Base-by-base conservation (phyloP, 306 rosid species). In the Oxytropis ochrocephala region DNA sequence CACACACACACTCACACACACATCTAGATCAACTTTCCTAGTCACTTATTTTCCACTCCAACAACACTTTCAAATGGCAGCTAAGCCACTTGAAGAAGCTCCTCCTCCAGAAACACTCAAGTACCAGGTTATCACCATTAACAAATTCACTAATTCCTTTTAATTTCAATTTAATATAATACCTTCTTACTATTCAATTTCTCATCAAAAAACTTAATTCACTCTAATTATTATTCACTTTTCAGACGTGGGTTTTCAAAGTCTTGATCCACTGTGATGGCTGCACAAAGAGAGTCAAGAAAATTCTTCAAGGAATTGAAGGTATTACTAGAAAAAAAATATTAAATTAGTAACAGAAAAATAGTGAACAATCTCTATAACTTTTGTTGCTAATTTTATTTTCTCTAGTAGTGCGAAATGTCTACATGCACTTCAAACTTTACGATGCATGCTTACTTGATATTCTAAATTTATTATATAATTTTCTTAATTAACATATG, bases 241-340 rank as follows among this genome's bases (percentile, higher is more conserved):
- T 48, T 0, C 83, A 90, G 98, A 93, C 86, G 29, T 90, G 96
- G 98, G 86, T 81, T 38, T 73, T 93, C 80, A 93, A 62, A 80
- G 98, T 93, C 72, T 85, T 88, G 5, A 88, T 93, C 78, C 98
- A 93, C 82, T 93, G 98, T 39, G 96, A 86, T 52, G 98, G 96
- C 55, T 93, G 98, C 83, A 88, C 80, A 73, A 88, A 63, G 83
- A 93, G 88, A 66, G 93, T 90, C 73, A 90, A 83, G 88, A 90
- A 87, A 88, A 75, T 93, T 78, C 97, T 93, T 60, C 88, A 86
- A 24, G 85, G 78, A 84, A 80, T 90, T 1, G 97, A 93, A 19
- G 98, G 98, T 78, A 70, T 24, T 24, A 24, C 29, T 24, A 24
- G 29, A 24, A 24, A 2, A 2, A 24, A 24, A 1, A 24, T 24